phyloP scores from a whole-genome alignment of 2,329 filamentous ascomycete species.

The Camillea tinctor region DNA sequence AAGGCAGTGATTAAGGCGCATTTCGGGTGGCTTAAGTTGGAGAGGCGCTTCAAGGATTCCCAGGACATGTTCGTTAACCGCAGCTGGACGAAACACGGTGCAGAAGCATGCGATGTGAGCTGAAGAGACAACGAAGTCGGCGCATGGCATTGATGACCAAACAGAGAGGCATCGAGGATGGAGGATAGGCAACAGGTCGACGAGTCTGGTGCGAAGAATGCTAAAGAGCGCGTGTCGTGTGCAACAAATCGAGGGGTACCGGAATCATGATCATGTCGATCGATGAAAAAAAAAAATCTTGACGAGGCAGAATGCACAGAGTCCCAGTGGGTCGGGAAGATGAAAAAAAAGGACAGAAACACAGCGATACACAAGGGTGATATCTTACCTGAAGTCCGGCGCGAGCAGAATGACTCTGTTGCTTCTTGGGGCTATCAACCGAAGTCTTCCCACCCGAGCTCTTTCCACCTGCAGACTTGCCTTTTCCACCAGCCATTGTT shows the following conservation, averaged over 20 bases:
- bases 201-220: not conserved
- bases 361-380: conserved; percentile 18
- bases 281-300: conserved; percentile 6
- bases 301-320: conserved; percentile 15
- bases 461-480: conserved; percentile 83
- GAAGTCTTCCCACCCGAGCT: conserved; percentile 37
- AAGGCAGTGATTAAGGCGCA: not conserved
- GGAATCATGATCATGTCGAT: conserved; percentile 2
- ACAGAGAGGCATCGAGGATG: not conserved
- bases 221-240: conserved; percentile 1
- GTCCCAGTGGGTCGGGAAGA: not conserved
- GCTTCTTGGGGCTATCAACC: conserved; percentile 71
- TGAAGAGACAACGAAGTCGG: not conserved
- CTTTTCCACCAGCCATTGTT: conserved; percentile 82
- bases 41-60: not conserved
- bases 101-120: not conserved
- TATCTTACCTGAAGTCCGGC: conserved; percentile 88
- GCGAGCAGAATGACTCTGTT: conserved; percentile 93
- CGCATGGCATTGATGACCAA: not conserved
- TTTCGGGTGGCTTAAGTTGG: not conserved
- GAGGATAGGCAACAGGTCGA: not conserved
- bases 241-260: conserved; percentile 16
- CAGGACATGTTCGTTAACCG: not conserved
- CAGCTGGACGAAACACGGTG: not conserved
- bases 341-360: conserved; percentile 9